Evolutionary conservation across 495 filamentous ascomycete species (phyloP), one percentile per base, ranked within the genome.

Genomic region (Aspergillus conjunctus): DNA sequence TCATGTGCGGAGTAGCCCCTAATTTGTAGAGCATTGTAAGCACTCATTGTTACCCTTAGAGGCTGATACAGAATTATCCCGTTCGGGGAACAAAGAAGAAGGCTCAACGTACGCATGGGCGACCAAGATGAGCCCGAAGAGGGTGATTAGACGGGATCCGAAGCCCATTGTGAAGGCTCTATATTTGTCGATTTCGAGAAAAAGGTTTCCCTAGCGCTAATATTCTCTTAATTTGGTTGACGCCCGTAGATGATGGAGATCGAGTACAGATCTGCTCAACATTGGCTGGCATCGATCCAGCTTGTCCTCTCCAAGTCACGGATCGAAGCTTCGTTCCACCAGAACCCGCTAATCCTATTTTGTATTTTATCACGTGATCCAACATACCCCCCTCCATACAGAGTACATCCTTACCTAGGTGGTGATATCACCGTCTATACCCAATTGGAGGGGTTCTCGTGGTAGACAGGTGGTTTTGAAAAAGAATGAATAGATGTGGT

Each of bases 1-100:
- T 95, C 91, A 64, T 92, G 87, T 43, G 91, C 90, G 54, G 91
- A 95, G 74, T 93, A 95, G 71, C 88, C 91, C 51, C 91, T 93
- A 60, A 30, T 58, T 41, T 37, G 30, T 41, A 41, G 12, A 41
- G 15, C 4, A 46, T 49, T 58, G 51, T 62, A 34, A 62, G 51
- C 49, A 46, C 37, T 41, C 37, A 11, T 14, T 1, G 9, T 11
- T 41, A 41, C 26, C 5, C 26, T 26, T n/a, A 37, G 34, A 37
- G 14, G 34, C n/a, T n/a, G n/a, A n/a, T 37, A 37, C 3, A 37
- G 34, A 14, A 37, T 37, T 7, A 9, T 41, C 37, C 2, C 22
- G 48, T 26, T 37, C 17, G 21, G n/a, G 20, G 21, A 17, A 15
- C 33, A 11, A 7, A n/a, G 21, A 18, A 22, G 1, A 51, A 31